Evolutionary conservation across 306 rosid species (phyloP).

Genomic region (Fragaria iinumae): DNA sequence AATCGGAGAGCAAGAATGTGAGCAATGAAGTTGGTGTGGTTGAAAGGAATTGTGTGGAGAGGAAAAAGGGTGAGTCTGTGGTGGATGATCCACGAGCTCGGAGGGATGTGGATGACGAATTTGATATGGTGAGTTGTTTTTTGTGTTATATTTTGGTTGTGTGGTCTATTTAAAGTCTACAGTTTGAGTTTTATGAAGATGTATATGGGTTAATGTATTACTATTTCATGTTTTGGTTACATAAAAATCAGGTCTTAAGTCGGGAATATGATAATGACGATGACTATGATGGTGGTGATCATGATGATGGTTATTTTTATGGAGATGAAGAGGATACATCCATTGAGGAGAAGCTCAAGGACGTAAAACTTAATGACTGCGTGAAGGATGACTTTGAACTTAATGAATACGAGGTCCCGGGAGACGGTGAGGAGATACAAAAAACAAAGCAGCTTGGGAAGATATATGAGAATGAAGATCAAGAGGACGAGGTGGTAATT

Average conservation of each 20-base stretch:
- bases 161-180: neutral
- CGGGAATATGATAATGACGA: slow-evolving; percentile 60
- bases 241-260: slow-evolving; percentile 45
- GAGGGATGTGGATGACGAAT: slow-evolving; percentile 77
- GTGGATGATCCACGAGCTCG: slow-evolving; percentile 54
- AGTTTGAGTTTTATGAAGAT: neutral
- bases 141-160: neutral
- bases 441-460: slow-evolving; percentile 52
- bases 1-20: slow-evolving; percentile 20
- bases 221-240: slow-evolving; percentile 14
- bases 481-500: slow-evolving; percentile 41
- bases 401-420: slow-evolving; percentile 68
- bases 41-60: neutral
- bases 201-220: slow-evolving; percentile 10
- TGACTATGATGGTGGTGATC: slow-evolving; percentile 43
- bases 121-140: slow-evolving; percentile 64
- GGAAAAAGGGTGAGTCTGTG: slow-evolving; percentile 17
- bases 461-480: slow-evolving; percentile 65
- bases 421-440: slow-evolving; percentile 43
- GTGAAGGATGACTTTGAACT: slow-evolving; percentile 45
- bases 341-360: slow-evolving; percentile 67
- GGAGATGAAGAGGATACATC: slow-evolving; percentile 56
- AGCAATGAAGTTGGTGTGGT: slow-evolving; percentile 20
- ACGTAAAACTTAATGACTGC: slow-evolving; percentile 36
- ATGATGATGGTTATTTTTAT: slow-evolving; percentile 50